Base-by-base conservation (phyloP, 768 basidiomycete species). In the Suillus luteus region DNA sequence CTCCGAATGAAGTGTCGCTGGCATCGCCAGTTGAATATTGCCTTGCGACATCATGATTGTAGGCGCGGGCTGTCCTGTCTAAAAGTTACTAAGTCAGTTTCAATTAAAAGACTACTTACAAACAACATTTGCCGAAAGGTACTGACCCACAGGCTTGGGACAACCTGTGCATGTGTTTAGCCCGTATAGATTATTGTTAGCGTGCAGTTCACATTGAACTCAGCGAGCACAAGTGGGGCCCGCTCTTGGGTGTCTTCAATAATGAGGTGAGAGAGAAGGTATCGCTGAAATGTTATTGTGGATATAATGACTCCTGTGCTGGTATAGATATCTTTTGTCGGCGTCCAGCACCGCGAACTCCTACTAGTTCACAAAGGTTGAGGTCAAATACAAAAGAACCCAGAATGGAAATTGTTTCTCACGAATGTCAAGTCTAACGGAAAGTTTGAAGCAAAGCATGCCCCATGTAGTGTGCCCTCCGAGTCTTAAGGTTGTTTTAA, bases 1-100 rank as follows among this genome's bases (percentile, higher is more conserved):
- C 41, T 37, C 88, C 89, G 74, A 86, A 93, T 89, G 90, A 93
- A n/a, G 80, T 71, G 73, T 95, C 92, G 31, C 92, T 87, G 2
- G 88, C 84, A 31, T 75, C 41, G 49, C 91, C 86, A 14, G 85
- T 82, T 11, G 80, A 83, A 69, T 83, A 83, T 33, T 77, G 67
- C 62, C 85, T 85, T 1, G 68, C 5, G 41, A 77, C 65, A 64
- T 85, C 78, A 76, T 82, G 62, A 78, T 77, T 87, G 80, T 7
- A 92, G 91, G 46, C 86, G 81, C 62, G 81, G 81, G 65, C 86
- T 88, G 71, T 94, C 93, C 86, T 88, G 71, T 94, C 92, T 31
- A 90, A 49, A 90, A 91, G 73, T 55, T 61, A 64, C 62, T 54
- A 27, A 60, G 59, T 73, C 60, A 59, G 66, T 63, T 70, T 24